Base-by-base conservation (phyloP, 768 basidiomycete species). In the Nevesoporus exiguus region DNA sequence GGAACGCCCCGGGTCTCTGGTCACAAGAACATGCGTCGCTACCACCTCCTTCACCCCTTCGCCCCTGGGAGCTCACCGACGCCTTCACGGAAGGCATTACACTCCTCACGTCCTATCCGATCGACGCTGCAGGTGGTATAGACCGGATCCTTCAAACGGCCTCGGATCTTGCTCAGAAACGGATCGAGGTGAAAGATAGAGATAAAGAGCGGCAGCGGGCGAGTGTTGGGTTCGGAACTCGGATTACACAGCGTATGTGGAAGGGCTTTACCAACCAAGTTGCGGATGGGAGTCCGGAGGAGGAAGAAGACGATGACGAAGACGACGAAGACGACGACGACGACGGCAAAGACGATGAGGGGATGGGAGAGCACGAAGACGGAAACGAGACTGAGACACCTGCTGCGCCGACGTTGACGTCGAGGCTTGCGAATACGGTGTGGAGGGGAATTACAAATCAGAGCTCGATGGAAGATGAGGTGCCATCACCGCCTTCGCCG, bases 391-490 rank as follows among this genome's bases (percentile, higher is more conserved):
- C 79, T 5, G 78, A 80, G 64, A 75, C 71, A 0, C 70, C 66
- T 49, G 59, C 56, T 48, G 60, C 51, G 6, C 57, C 74, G 21
- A 75, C 77, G 13, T 56, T 84, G 48, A 78, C 80, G 7, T 75
- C 81, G 39, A 76, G 80, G 31, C 64, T 88, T 14, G 81, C 85
- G 9, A 80, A 72, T 52, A 81, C 80, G n/a, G 78, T 89, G 21
- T 90, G 87, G 88, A 77, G 79, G 64, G 88, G 88, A 4, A 82
- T 90, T 59, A 88, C 86, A 3, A 90, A 88, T 61, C 84, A 85
- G 66, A 79, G 78, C 54, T 80, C 85, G 3, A 86, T 86, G 86
- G 86, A 86, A n/a, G 71, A 73, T 10, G 78, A 84, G 17, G n/a
- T 61, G 3, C 72, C 76, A 1, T 74, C 77, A 34, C 78, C 77